Evolutionary conservation across 352 stramenopile species (phyloP), one percentile per base, ranked within the genome.

Genomic region (Phytopythium chamaehyphon): DNA sequence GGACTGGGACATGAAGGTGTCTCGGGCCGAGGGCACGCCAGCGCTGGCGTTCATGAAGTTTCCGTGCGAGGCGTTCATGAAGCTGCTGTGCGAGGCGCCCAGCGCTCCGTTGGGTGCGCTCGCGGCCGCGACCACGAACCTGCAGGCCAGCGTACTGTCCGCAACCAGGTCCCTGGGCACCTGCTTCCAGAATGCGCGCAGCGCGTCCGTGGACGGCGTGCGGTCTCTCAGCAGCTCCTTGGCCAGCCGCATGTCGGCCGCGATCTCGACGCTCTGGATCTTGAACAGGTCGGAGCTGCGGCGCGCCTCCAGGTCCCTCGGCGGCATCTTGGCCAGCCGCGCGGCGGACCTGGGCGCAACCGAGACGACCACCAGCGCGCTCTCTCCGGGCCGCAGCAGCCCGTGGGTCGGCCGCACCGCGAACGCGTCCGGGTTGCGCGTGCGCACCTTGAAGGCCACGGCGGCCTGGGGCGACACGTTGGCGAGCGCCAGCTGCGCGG

Each of bases 391-490:
- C n/a, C 49, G 33, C 35, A 92, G 45, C 10, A 88, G 33, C 23
- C 77, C 78, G 33, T 90, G 72, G 31, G 82, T 73, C 8, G 83
- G 83, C 46, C 73, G 79, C 40, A 93, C 83, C 19, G 70, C 75
- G 57, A 93, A 93, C 42, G 83, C 83, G 28, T 88, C 64, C 45
- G 77, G 71, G 59, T 87, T 81, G 57, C 77, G 87, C 36, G 83
- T 93, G 55, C 80, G 77, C 24, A 93, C 62, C 40, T 88, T 86
- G 57, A 88, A 90, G 11, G 90, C 64, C 15, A 87, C 62, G 54
- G 71, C 65, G 47, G 84, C 78, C n/a, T 51, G 45, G 21, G 51
- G 40, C 46, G 83, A 90, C 40, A 90, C 66, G 57, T 90, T 93
- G 45, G 60, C 73, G n/a, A 92, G 71, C 56, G 58, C 68, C 37